These are phyloP conservation scores for Hondaea fermentalgiana DNA, from an alignment of 108 stramenopile species.

Conservation along the genomic window DNA sequence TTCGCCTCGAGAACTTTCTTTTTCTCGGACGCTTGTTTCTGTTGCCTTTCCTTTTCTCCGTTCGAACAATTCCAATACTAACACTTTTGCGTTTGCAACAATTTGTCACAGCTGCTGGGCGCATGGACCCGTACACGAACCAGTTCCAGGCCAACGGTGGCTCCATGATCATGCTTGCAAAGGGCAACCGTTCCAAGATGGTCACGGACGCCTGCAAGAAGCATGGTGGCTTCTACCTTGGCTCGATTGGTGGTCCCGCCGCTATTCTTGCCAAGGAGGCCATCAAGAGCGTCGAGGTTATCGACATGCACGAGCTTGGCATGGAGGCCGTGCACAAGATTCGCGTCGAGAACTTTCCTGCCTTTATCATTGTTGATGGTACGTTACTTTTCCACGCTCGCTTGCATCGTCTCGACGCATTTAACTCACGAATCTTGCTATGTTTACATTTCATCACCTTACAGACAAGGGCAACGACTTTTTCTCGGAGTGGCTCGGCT, in stretches of 20 bases:
- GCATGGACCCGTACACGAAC: slow-evolving; percentile 92
- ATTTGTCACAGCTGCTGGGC: slow-evolving; percentile 62
- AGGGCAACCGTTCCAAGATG: slow-evolving; percentile 79
- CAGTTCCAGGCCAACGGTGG: slow-evolving; percentile 84
- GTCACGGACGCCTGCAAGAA: slow-evolving; percentile 90
- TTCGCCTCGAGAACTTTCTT: too few relatives aligned
- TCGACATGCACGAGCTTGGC: slow-evolving; percentile 91
- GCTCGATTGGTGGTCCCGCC: slow-evolving; percentile 88
- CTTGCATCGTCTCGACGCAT: too few relatives aligned
- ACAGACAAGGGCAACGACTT: slow-evolving; percentile 83
- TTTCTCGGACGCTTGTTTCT: too few relatives aligned
- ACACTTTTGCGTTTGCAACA: too few relatives aligned
- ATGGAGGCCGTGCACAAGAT: slow-evolving; percentile 98
- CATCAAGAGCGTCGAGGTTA: slow-evolving; percentile 84
- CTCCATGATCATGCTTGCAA: slow-evolving; percentile 79
- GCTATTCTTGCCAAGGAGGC: slow-evolving; percentile 89
- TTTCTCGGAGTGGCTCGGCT: slow-evolving; percentile 84
- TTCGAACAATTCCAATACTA: too few relatives aligned
- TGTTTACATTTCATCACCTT: too few relatives aligned
- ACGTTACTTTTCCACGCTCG: too few relatives aligned
- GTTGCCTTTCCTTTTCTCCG: too few relatives aligned
- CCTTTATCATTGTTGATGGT: slow-evolving; percentile 87
- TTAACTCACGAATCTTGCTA: too few relatives aligned
- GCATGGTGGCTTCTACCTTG: slow-evolving; percentile 89
- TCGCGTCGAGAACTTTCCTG: slow-evolving; percentile 87